Evolutionary conservation across 129 eudicot genomes (phyloP).

Genomic region (Escallonia herrerae): DNA sequence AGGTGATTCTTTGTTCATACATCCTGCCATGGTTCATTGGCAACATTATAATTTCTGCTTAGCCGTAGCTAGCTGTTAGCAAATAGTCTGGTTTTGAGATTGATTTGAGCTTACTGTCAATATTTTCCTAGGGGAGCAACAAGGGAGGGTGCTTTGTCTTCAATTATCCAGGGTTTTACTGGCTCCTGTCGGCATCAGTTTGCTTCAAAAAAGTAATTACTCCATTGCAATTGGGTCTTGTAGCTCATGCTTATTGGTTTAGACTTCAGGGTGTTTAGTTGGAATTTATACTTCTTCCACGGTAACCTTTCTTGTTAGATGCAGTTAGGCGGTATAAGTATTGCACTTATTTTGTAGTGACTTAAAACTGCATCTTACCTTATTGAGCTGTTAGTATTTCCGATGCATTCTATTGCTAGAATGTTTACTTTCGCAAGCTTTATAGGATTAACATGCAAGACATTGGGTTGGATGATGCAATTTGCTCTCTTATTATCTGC

Average conservation of each 20-base stretch:
- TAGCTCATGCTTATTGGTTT: not conserved
- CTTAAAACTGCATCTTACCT: too few relatives aligned
- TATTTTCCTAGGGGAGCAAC: constrained; percentile 28
- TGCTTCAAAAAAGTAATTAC: constrained; percentile 37
- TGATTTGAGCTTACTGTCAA: not conserved
- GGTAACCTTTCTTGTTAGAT: not conserved
- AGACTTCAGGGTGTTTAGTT: not conserved
- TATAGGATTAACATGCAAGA: too few relatives aligned
- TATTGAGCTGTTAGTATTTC: too few relatives aligned
- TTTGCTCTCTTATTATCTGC: too few relatives aligned
- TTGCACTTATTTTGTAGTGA: too few relatives aligned
- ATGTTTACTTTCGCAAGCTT: too few relatives aligned
- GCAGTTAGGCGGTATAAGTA: not conserved
- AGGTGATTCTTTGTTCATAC: constrained; percentile 14
- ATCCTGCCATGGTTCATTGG: not conserved
- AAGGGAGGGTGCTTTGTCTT: constrained; percentile 42
- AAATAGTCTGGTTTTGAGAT: not conserved
- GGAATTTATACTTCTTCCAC: not conserved
- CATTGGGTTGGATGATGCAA: too few relatives aligned
- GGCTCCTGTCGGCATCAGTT: constrained; percentile 28
- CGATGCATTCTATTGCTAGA: too few relatives aligned
- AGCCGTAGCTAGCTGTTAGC: not conserved
- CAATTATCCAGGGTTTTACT: constrained; percentile 24
- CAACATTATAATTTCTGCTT: not conserved
- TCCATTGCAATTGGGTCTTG: not conserved